Percentiles rank a stretch among this genome's conserved stretches.
Evolutionary conservation across 2,329 filamentous ascomycete genomes (phyloP).

Genomic region (Beauveria asiatica): DNA sequence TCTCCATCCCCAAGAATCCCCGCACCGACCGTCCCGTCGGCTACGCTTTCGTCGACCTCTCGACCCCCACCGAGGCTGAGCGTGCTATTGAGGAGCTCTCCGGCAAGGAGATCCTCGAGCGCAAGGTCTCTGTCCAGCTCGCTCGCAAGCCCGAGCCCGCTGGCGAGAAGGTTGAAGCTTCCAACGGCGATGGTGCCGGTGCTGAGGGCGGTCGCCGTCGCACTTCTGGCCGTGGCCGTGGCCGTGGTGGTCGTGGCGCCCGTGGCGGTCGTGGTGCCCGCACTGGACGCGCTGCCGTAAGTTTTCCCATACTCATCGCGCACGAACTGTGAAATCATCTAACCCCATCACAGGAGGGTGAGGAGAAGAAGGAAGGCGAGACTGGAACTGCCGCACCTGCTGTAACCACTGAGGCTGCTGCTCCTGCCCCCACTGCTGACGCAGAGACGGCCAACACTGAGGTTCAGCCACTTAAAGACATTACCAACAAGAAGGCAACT

Average conservation of each 20-base stretch:
- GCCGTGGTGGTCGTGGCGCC: constrained; percentile 61
- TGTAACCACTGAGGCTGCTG: constrained; percentile 27
- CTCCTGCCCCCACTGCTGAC: constrained; percentile 32
- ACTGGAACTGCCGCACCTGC: constrained; percentile 32
- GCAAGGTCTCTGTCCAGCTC: constrained; percentile 98
- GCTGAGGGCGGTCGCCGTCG: constrained; percentile 58
- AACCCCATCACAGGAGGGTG: constrained; percentile 22
- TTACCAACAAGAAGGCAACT: constrained; percentile 50
- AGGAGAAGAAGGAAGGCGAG: constrained; percentile 41
- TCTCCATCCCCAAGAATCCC: constrained; percentile 98
- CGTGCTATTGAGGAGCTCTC: constrained; percentile 92
- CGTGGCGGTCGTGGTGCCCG: constrained; percentile 53
- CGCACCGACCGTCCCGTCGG: constrained; percentile 97
- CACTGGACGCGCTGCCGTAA: constrained; percentile 32
- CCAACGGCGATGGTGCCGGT: constrained; percentile 66
- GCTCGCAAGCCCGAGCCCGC: constrained; percentile 92
- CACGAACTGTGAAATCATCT: neutral
- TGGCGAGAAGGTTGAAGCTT: constrained; percentile 65
- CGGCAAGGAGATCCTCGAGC: constrained; percentile 94
- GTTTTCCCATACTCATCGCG: constrained; percentile 17
- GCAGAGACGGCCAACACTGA: constrained; percentile 41
- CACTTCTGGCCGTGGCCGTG: constrained; percentile 56
- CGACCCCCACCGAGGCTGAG: constrained; percentile 87
- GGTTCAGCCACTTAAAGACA: constrained; percentile 51
- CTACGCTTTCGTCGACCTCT: constrained; percentile 98